phyloP scores from a whole-genome alignment of 495 filamentous ascomycete genomes.

The Amniculicola lignicola region DNA sequence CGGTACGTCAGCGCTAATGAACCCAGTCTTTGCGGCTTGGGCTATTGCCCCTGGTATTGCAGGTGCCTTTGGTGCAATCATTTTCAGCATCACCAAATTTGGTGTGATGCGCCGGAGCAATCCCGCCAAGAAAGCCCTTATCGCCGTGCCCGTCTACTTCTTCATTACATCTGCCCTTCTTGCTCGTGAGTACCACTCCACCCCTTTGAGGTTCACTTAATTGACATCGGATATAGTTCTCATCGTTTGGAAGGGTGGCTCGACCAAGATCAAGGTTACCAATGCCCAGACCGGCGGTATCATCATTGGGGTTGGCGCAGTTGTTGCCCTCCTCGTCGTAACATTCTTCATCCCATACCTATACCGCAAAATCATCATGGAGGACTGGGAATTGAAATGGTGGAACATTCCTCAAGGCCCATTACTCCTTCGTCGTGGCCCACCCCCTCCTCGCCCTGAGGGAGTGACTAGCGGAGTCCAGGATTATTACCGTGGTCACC shows the following conservation, averaged over 20 bases:
- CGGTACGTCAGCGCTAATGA: conserved; percentile 45
- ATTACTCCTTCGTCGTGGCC: conserved; percentile 47
- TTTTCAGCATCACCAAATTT: conserved; percentile 60
- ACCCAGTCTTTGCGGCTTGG: conserved; percentile 55
- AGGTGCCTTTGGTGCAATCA: conserved; percentile 52
- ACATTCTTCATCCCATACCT: conserved; percentile 60
- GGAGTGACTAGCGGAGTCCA: conserved; percentile 37
- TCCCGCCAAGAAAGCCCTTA: conserved; percentile 57
- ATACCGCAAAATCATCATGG: conserved; percentile 53
- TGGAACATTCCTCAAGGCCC: conserved; percentile 54
- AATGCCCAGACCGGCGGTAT: conserved; percentile 36
- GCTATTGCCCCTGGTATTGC: conserved; percentile 60
- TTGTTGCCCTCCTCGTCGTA: conserved; percentile 50
- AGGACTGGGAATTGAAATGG: conserved; percentile 52
- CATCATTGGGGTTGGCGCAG: conserved; percentile 54
- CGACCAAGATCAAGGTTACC: conserved; percentile 15
- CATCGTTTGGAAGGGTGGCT: conserved; percentile 60
- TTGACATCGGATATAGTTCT: conserved; percentile 40
- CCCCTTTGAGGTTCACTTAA: background rate
- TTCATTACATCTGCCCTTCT: conserved; percentile 20
- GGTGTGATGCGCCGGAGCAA: conserved; percentile 56
- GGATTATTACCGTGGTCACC: conserved; percentile 27
- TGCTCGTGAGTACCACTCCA: conserved; percentile 10
- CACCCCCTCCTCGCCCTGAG: conserved; percentile 44
- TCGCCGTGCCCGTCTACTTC: conserved; percentile 54